Evolutionary conservation across 768 basidiomycete genomes (phyloP).

Genomic region (Leccinum incarnatum): DNA sequence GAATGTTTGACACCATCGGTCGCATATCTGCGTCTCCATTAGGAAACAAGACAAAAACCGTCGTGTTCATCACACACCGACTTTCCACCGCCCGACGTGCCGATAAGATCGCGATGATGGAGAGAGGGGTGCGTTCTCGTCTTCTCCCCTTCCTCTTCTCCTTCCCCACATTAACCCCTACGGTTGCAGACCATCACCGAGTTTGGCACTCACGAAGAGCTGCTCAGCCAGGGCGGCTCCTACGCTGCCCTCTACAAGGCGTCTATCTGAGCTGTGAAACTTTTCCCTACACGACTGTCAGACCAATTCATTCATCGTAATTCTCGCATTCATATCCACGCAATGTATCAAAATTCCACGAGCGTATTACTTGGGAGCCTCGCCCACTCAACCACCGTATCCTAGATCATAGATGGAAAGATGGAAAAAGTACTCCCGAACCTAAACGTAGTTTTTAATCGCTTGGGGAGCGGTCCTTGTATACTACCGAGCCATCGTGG

Average conservation of each 20-base stretch:
- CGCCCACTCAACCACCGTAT: conserved; percentile 17
- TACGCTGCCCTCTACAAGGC: conserved; percentile 72
- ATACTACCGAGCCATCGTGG: conserved; percentile 61
- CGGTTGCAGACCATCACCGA: conserved; percentile 61
- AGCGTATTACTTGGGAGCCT: conserved; percentile 17
- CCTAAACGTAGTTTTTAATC: conserved; percentile 36
- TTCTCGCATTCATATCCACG: conserved; percentile 17
- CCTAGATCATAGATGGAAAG: conserved; percentile 23
- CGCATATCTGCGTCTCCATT: conserved; percentile 55
- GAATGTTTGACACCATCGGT: conserved; percentile 74
- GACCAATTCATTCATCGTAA: conserved; percentile 3
- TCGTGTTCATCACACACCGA: conserved; percentile 82
- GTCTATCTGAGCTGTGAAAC: conserved; percentile 45
- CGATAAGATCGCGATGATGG: conserved; percentile 87
- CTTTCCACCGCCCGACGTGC: conserved; percentile 78
- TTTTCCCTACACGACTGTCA: conserved; percentile 7
- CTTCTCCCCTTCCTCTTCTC: conserved; percentile 2
- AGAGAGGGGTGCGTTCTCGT: conserved; percentile 53
- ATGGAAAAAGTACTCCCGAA: conserved; percentile 9
- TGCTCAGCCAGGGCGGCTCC: conserved; percentile 55
- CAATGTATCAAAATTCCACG: conserved; percentile 25
- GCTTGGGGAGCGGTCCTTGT: conserved; percentile 58
- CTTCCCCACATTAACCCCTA: conserved; percentile 15
- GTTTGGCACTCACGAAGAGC: conserved; percentile 71
- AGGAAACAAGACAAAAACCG: conserved; percentile 62